Conservation (phyloP, 352 stramenopile species). For the Globisporangium mamillatum region DNA sequence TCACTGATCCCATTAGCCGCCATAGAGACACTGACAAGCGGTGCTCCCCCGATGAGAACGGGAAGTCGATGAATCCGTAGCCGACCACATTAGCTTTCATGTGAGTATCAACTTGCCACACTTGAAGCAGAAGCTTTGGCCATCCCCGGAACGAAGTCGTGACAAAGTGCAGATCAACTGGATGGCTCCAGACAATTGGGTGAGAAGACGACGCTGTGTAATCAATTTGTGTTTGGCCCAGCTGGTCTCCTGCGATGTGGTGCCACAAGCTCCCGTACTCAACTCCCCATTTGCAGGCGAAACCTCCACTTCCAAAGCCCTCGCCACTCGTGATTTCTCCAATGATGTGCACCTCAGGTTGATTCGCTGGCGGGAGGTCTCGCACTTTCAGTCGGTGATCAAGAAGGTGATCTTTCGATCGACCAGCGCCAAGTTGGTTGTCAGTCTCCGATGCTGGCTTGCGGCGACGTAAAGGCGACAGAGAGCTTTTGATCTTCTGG, state of each 20-base stretch:
- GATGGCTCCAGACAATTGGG: conserved; percentile 53
- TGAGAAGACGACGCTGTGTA: conserved; percentile 29
- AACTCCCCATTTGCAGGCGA: conserved; percentile 68
- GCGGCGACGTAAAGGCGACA: conserved; percentile 14
- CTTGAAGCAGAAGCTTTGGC: conserved; percentile 64
- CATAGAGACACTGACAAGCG: conserved; percentile 45
- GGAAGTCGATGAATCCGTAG: conserved; percentile 59
- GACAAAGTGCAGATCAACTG: conserved; percentile 65
- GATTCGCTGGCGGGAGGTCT: conserved; percentile 32
- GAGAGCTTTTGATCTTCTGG: conserved; percentile 7
- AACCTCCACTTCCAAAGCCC: conserved; percentile 39
- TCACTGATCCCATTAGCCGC: conserved; percentile 51
- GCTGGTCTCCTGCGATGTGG: conserved; percentile 53
- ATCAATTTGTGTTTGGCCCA: conserved; percentile 65
- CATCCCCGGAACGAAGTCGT: conserved; percentile 57
- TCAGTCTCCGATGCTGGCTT: not conserved
- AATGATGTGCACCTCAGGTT: conserved; percentile 71
- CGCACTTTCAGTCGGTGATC: conserved; percentile 20
- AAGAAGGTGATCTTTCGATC: not conserved
- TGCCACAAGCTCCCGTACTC: conserved; percentile 59
- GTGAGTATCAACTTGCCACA: conserved; percentile 51
- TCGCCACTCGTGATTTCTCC: conserved; percentile 63
- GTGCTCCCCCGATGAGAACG: conserved; percentile 52
- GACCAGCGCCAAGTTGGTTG: not conserved
- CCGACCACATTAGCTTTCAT: conserved; percentile 48